These are phyloP conservation scores for Platanthera guangdongensis DNA, from an alignment of 106 monocot species.

Conservation along the genomic window DNA sequence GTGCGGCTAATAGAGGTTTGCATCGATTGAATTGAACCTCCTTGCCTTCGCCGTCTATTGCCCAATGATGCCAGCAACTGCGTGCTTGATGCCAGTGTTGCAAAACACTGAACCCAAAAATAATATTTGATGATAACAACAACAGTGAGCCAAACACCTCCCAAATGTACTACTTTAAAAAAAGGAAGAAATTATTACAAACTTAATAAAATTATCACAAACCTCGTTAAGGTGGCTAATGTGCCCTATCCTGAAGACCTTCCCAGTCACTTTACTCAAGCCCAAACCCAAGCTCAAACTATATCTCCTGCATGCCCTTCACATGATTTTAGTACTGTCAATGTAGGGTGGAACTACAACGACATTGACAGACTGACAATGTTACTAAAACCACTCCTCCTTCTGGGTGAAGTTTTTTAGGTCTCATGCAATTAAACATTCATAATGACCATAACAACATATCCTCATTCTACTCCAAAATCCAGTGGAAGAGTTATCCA, in stretches of 20 bases:
- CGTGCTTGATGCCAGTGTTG: too few species aligned
- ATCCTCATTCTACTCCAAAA: too few species aligned
- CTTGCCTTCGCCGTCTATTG: too few species aligned
- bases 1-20: too few species aligned
- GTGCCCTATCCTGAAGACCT: conserved; percentile 90
- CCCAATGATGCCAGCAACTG: too few species aligned
- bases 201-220: background rate
- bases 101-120: too few species aligned
- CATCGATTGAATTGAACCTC: too few species aligned
- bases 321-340: conserved; percentile 72
- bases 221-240: conserved; percentile 90
- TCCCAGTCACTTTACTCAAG: conserved; percentile 83
- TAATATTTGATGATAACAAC: too few species aligned
- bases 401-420: conserved; percentile 87
- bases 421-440: conserved; percentile 46
- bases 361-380: conserved; percentile 52
- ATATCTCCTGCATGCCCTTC: conserved; percentile 80
- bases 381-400: conserved; percentile 78
- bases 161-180: too few species aligned
- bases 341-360: conserved; percentile 67
- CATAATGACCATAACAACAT: too few species aligned
- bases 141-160: too few species aligned
- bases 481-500: too few species aligned
- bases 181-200: background rate
- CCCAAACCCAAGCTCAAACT: conserved; percentile 85